phyloP scores from a whole-genome alignment of 805 yeast species.

The Saccharomyces eubayanus region DNA sequence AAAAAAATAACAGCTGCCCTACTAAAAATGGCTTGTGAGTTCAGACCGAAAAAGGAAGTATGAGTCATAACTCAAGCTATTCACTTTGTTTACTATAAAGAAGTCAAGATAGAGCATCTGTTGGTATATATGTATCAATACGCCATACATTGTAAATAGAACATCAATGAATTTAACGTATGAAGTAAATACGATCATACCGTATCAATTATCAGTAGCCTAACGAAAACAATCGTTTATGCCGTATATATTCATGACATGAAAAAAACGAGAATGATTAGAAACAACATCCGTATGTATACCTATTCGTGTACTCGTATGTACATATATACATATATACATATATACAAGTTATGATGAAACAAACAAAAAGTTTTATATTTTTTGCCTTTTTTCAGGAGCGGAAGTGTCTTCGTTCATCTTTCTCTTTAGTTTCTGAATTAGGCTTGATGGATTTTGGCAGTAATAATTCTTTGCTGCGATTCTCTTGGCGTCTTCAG shows the following conservation, averaged over 20 bases:
- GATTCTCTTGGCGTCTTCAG: conserved; percentile 54
- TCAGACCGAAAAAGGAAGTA: not conserved
- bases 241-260: not conserved
- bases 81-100: not conserved
- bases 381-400: conserved; percentile 11
- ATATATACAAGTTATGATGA: not conserved
- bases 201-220: not conserved
- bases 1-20: not conserved
- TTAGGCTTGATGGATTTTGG: conserved; percentile 46
- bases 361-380: not conserved
- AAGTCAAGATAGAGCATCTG: not conserved
- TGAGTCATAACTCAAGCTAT: not conserved
- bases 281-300: not conserved
- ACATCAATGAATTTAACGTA: not conserved
- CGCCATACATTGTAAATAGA: not conserved
- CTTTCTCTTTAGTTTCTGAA: conserved; percentile 46
- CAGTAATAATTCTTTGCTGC: conserved; percentile 59
- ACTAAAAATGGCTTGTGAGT: not conserved
- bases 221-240: not conserved
- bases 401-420: conserved; percentile 16
- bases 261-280: not conserved
- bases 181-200: not conserved
- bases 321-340: conserved; percentile 6
- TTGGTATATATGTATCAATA: not conserved
- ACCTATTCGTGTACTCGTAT: not conserved